phyloP scores from a whole-genome alignment of 2,329 filamentous ascomycete genomes.

The Alternaria burnsii region DNA sequence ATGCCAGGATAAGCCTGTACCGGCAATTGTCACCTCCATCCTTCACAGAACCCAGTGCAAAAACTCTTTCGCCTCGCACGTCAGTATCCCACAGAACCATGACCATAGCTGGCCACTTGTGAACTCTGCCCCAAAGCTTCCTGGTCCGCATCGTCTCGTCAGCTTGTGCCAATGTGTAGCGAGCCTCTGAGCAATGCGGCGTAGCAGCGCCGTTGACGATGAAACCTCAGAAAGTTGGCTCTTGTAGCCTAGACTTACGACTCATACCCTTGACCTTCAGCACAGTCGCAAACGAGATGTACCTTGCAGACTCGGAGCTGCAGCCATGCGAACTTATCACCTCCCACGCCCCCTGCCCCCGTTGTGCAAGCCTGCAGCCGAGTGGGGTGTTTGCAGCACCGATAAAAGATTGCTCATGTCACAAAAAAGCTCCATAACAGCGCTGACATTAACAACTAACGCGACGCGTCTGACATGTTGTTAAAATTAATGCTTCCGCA shows the following conservation, averaged over 20 bases:
- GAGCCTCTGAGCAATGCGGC: conserved; percentile 3
- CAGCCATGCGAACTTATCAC: conserved; percentile 18
- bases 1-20: conserved; percentile 21
- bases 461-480: conserved; percentile 4
- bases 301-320: conserved; percentile 24
- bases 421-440: conserved; percentile 19
- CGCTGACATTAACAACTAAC: background rate
- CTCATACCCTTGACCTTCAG: conserved; percentile 21
- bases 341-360: conserved; percentile 15
- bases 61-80: conserved; percentile 17
- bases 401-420: conserved; percentile 14
- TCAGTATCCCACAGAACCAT: background rate
- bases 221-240: conserved; percentile 20
- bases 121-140: conserved; percentile 3
- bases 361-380: conserved; percentile 10
- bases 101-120: background rate
- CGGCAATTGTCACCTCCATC: background rate
- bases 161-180: background rate
- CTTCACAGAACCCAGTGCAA: conserved; percentile 3
- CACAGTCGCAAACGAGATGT: conserved; percentile 18
- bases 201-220: conserved; percentile 7
- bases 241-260: conserved; percentile 18
- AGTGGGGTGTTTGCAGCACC: conserved; percentile 8
- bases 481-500: background rate
- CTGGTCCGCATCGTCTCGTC: background rate